Evolutionary conservation across 768 basidiomycete species (phyloP).

Genomic region (Lentinula aciculospora): DNA sequence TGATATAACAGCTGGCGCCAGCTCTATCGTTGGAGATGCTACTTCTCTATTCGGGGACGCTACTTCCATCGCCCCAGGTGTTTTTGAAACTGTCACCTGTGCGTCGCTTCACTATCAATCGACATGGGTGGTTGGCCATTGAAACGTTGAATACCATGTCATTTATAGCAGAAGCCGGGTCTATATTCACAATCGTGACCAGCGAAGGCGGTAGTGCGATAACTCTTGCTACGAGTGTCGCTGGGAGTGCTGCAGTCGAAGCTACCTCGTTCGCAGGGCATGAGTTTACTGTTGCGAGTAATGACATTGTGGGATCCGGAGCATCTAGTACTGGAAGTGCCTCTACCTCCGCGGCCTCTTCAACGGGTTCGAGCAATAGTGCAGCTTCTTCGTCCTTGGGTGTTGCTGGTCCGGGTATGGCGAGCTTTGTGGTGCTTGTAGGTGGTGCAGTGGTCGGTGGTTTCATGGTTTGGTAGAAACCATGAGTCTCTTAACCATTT

Average conservation of each 20-base stretch:
- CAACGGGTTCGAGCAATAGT: neutral
- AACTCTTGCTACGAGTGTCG: constrained; percentile 34
- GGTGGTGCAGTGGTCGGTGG: neutral
- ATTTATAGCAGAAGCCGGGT: constrained; percentile 25
- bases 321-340: constrained; percentile 1
- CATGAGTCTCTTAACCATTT: too few relatives aligned
- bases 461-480: neutral
- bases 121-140: too few relatives aligned
- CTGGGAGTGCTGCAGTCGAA: constrained; percentile 23
- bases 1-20: constrained; percentile 4
- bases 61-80: neutral
- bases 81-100: constrained; percentile 6
- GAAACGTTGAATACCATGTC: neutral
- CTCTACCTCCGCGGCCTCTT: neutral
- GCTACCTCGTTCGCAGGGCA: constrained; percentile 31
- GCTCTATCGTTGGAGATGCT: neutral
- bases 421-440: neutral
- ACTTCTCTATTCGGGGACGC: neutral
- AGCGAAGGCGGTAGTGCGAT: constrained; percentile 34
- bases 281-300: constrained; percentile 26
- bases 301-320: constrained; percentile 7
- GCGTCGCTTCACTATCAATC: neutral
- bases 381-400: neutral
- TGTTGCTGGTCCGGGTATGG: neutral
- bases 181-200: constrained; percentile 27